Evolutionary conservation across 2,329 filamentous ascomycete genomes (phyloP), one percentile per base, ranked within the genome.

Genomic region (Ceratocystis diversiconidia): DNA sequence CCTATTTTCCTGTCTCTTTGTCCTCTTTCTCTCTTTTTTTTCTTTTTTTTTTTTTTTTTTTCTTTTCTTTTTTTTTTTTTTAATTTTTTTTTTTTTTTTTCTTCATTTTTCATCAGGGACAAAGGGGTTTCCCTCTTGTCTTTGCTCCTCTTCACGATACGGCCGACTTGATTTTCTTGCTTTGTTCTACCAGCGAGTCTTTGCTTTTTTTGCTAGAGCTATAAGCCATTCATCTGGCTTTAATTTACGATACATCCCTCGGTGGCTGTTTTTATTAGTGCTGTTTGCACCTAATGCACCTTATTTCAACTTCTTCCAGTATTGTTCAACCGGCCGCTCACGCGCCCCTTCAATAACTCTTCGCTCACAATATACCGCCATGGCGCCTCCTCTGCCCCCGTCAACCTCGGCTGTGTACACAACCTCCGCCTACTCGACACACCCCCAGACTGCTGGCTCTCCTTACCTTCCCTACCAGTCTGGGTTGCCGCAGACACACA

Each of bases 301-400:
- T 59, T 59, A n/a, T 59, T 59, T 7, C 55, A 25, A 59, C 15
- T 30, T 59, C 28, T 59, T 32, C 25, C 8, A 32, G 28, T 12
- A 15, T 17, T 59, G 19, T 30, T 59, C 28, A 62, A n/a, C 61
- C 19, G 30, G 61, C 17, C 25, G 44, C 28, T 32, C 55, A 59
- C 60, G 44, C 44, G 28, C 44, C 44, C 32, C 28, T 65, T 52
- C 30, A 61, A 61, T 46, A 36, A 19, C 52, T 55, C 22, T 32
- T 22, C 19, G 17, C n/a, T 44, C 25, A 28, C 17, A 4, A 62
- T 17, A 28, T 28, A 17, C 43, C 22, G 15, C 7, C 62, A 66
- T 66, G 65, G 55, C 65, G 25, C 65, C 65, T 61, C 50, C 64
- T 22, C 57, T 41, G 6, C 61, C 66, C 30, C 48, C 63, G 22